Evolutionary conservation across 2,329 filamentous ascomycete genomes (phyloP), one percentile per base, ranked within the genome.

Genomic region (Pezizomycotina sp.): DNA sequence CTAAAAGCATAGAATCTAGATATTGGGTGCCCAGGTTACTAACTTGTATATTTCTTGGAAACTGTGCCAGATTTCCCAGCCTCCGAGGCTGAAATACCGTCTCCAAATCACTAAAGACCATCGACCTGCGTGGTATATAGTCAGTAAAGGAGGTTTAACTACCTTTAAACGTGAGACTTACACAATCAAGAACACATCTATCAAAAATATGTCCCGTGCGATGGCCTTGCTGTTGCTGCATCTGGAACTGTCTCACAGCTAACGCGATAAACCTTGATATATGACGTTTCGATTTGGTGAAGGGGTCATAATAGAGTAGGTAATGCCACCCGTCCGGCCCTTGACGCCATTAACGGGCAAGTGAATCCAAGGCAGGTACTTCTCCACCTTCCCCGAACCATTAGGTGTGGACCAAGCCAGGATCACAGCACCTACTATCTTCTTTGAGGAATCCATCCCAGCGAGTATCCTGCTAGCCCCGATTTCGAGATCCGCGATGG

Each of bases 211-310:
- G n/a, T n/a, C n/a, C n/a, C n/a, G n/a, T n/a, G n/a, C n/a, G n/a
- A 8, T 13, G 16, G 22, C 31, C 31, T 6, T 35, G 34, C 5
- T 29, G 24, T 6, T 44, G 36, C 13, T 27, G 41, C 41, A 44
- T 39, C 26, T 44, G 41, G 22, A 40, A 44, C 25, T 44, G 41
- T 20, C 40, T 44, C 14, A 29, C 33, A 24, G 36, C 20, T 15
- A 44, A 30, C 9, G 41, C 36, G 2, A 37, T 24, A 14, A 44
- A 21, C 8, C 41, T 37, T 27, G 36, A 36, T 12, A 44, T 26
- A 4, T 36, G 21, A 12, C 28, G 30, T 18, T 29, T 29, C 13
- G 40, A n/a, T n/a, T 12, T 3, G 36, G 32, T 5, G 33, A 23
- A n/a, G 25, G 21, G 3, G 32, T 34, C 18, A 44, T 23, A 31